These are phyloP conservation scores for Verticillium zaregamsianum DNA, from an alignment of 2,329 filamentous ascomycete species.

Conservation along the genomic window DNA sequence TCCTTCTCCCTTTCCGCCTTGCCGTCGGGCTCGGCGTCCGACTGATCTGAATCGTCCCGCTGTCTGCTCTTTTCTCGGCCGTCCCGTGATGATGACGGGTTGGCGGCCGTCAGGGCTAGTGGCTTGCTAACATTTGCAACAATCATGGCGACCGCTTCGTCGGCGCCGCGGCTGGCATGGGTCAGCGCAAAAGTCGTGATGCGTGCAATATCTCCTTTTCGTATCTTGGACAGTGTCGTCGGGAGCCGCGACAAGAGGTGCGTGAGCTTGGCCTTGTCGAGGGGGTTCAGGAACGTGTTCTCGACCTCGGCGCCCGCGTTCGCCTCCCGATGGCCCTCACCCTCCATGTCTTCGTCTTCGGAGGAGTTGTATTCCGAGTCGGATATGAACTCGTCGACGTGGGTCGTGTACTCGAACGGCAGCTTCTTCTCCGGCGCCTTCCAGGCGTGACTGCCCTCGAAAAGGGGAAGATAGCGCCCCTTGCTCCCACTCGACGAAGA, in stretches of 20 bases:
- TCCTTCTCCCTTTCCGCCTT: constrained; percentile 40
- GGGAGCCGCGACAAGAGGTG: constrained; percentile 83
- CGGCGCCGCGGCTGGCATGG: constrained; percentile 77
- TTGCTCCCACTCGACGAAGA: constrained; percentile 40
- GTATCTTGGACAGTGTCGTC: constrained; percentile 65
- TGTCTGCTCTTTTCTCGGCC: constrained; percentile 20
- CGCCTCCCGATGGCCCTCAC: constrained; percentile 48
- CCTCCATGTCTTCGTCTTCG: constrained; percentile 72
- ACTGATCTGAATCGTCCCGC: constrained; percentile 30
- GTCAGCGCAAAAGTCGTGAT: constrained; percentile 86
- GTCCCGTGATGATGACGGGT: constrained; percentile 24
- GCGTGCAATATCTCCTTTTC: constrained; percentile 81
- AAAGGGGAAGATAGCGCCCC: constrained; percentile 59
- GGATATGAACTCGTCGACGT: constrained; percentile 73
- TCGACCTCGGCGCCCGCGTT: constrained; percentile 40
- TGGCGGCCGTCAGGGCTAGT: constrained; percentile 68
- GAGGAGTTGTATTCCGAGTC: constrained; percentile 84
- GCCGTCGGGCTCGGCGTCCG: constrained; percentile 31
- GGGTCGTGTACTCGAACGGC: constrained; percentile 76
- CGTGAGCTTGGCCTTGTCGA: constrained; percentile 79
- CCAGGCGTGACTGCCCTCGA: constrained; percentile 77
- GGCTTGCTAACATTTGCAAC: constrained; percentile 77
- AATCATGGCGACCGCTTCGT: constrained; percentile 88
- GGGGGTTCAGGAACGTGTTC: constrained; percentile 69
- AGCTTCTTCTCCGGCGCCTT: constrained; percentile 66